Base-by-base conservation (phyloP, 768 basidiomycete species). In the Pisolithus albus region DNA sequence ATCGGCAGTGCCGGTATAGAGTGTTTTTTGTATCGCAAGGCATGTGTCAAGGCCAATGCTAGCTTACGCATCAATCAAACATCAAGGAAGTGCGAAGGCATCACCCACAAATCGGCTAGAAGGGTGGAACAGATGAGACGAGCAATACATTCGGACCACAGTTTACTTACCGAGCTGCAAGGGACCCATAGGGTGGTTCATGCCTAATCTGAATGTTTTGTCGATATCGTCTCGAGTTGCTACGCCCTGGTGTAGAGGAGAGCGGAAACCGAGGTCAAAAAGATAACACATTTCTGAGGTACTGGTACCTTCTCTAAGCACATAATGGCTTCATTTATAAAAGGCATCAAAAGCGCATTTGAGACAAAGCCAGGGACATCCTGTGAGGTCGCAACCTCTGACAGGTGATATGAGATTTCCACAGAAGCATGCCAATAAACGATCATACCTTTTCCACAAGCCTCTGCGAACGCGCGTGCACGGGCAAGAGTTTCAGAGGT, bases 21-120 rank as follows among this genome's bases (percentile, higher is more conserved):
- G 76, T 0, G 91, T 92, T 64, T 88, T 82, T 60, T 95, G 92
- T 61, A 96, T 96, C 3, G 89, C 83, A 11, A 96, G 80, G 66
- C 95, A 97, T 9, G 94, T 98, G 64, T 98, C 95, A 23, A 98
- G 83, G n/a, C 94, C 94, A 56, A 97, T 95, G 72, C 92, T 93
- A 28, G 21, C 6, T 32, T 2, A 40, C 24, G 3, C n/a, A 36
- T 36, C n/a, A 49, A 38, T 40, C n/a, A 34, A 39, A 7, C 28
- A 36, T 10, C 26, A n/a, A 21, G n/a, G 0, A 18, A 34, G 48
- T 7, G 23, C 51, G 3, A 56, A 48, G 7, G 19, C 19, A 26
- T 26, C 6, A 64, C 66, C 57, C 51, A 69, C 66, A 67, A 67
- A 34, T 69, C 66, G 23, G 66, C 66, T 67, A 46, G 16, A 52